A percentile compares a stretch with the other conserved stretches of the same genome.
phyloP scores from a whole-genome alignment of 805 yeast species.

The Yarrowia sp. region DNA sequence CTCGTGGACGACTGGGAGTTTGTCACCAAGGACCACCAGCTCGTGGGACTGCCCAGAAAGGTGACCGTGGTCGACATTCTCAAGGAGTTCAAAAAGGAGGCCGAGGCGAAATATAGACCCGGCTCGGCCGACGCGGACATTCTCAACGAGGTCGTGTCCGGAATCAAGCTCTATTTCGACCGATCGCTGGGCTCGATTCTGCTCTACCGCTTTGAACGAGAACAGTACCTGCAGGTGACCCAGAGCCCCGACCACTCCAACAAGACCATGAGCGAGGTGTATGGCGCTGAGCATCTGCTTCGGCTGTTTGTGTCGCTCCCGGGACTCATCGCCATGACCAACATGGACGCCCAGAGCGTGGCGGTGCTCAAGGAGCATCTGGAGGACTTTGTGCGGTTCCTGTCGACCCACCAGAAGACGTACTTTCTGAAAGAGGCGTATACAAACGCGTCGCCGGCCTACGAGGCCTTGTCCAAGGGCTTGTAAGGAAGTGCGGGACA shows the following conservation, averaged over 20 bases:
- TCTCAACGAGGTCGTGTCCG: slow-evolving; percentile 70
- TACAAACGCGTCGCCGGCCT: slow-evolving; percentile 60
- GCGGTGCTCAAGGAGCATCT: slow-evolving; percentile 61
- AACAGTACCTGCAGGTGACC: slow-evolving; percentile 66
- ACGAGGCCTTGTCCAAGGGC: slow-evolving; percentile 51
- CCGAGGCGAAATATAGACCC: slow-evolving; percentile 45
- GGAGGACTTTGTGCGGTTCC: slow-evolving; percentile 60
- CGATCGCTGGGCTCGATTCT: slow-evolving; percentile 70
- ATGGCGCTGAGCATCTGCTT: slow-evolving; percentile 83
- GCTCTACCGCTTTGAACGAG: slow-evolving; percentile 77
- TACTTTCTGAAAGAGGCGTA: slow-evolving; percentile 54
- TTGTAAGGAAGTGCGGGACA: slow-evolving; percentile 14
- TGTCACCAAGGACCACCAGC: slow-evolving; percentile 78
- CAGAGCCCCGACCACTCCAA: slow-evolving; percentile 48
- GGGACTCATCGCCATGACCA: slow-evolving; percentile 76
- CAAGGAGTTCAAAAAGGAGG: slow-evolving; percentile 55
- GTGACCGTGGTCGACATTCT: slow-evolving; percentile 63
- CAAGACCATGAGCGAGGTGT: slow-evolving; percentile 57
- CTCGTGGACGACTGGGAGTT: slow-evolving; percentile 94
- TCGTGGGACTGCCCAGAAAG: slow-evolving; percentile 68
- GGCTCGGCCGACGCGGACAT: slow-evolving; percentile 57
- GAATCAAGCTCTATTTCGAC: slow-evolving; percentile 77
- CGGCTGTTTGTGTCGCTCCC: slow-evolving; percentile 82
- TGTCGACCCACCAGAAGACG: slow-evolving; percentile 55
- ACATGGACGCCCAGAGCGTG: slow-evolving; percentile 80